Base-by-base conservation (phyloP, 345 rosid genomes). In the Brassica carinata region DNA sequence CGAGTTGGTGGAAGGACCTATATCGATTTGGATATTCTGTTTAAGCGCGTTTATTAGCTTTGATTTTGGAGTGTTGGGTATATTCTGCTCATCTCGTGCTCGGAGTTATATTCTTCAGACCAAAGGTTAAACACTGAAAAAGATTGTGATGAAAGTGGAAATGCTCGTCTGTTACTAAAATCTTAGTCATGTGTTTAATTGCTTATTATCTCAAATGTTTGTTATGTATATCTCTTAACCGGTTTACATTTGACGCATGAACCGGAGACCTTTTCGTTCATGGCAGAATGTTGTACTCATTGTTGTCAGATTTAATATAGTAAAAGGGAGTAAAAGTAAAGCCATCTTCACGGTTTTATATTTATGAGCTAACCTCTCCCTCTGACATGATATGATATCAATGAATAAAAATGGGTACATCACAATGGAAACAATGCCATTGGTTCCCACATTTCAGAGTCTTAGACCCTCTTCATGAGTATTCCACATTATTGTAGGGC, bases 31-130 rank as follows among this genome's bases (percentile, higher is more conserved):
- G 92, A 83, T 88, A 19, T 94, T 91, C 73, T 89, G 90, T 33
- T 68, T 88, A 7, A 90, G 98, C 38, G 90, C 94, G 11, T 86
- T 89, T 83, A 82, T 94, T 43, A 90, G 93, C 79, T 94, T 92
- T 51, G 92, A 94, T 76, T 79, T 87, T 66, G 85, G 90, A 51
- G 79, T 89, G 6, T 74, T 94, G 2, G 83, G 89, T 55, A 83
- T 92, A 55, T 90, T 86, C 65, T 92, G 94, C 76, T 92, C 91
- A 2, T 64, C 86, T 45, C 85, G 88, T 65, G 91, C 91, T 11
- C 85, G 97, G 83, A 84, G 81, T 74, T 92, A 85, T 81, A 83
- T 91, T 59, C 90, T 94, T n/a, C 90, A 83, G 40, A 82, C 85
- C 34, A 90, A 90, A 81, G 79, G 75, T 68, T 89, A 79, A 23